These are phyloP conservation scores for Elaeagnus macrophylla DNA, from an alignment of 306 rosid species.

Conservation along the genomic window DNA sequence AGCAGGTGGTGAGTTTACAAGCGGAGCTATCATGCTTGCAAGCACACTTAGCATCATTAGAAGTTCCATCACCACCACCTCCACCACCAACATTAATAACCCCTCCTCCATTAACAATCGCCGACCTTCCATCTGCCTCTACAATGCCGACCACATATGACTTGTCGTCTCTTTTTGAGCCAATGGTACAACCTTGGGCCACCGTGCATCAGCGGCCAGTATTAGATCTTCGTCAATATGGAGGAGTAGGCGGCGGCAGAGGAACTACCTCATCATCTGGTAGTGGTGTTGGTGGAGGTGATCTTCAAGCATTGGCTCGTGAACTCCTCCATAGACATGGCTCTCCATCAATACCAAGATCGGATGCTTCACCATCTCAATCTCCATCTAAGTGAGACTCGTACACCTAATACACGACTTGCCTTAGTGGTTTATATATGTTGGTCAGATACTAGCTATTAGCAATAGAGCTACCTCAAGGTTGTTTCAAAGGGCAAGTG, in stretches of 20 bases:
- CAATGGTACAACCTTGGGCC: slow-evolving; percentile 63
- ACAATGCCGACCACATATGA: slow-evolving; percentile 47
- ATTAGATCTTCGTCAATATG: slow-evolving; percentile 36
- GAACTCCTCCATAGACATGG: slow-evolving; percentile 56
- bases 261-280: slow-evolving; percentile 2
- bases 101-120: slow-evolving; percentile 31
- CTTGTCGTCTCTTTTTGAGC: slow-evolving; percentile 76
- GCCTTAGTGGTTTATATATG: slow-evolving; percentile 18
- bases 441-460: slow-evolving; percentile 22
- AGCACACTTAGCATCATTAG: slow-evolving; percentile 66
- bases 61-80: slow-evolving; percentile 56
- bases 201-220: slow-evolving; percentile 44
- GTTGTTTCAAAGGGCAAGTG: slow-evolving; percentile 33
- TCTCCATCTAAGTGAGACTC: slow-evolving; percentile 41
- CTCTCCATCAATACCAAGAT: slow-evolving; percentile 29
- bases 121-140: slow-evolving; percentile 45
- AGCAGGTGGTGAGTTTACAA: slow-evolving; percentile 72
- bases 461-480: slow-evolving; percentile 21
- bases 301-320: slow-evolving; percentile 68
- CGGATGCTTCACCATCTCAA: slow-evolving; percentile 41
- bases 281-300: slow-evolving; percentile 26
- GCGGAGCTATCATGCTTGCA: slow-evolving; percentile 81
- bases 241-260: slow-evolving; percentile 16
- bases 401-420: slow-evolving; percentile 22
- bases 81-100: slow-evolving; percentile 21